Base-by-base conservation (phyloP, 148 eudicot genomes). In the Silene latifolia region DNA sequence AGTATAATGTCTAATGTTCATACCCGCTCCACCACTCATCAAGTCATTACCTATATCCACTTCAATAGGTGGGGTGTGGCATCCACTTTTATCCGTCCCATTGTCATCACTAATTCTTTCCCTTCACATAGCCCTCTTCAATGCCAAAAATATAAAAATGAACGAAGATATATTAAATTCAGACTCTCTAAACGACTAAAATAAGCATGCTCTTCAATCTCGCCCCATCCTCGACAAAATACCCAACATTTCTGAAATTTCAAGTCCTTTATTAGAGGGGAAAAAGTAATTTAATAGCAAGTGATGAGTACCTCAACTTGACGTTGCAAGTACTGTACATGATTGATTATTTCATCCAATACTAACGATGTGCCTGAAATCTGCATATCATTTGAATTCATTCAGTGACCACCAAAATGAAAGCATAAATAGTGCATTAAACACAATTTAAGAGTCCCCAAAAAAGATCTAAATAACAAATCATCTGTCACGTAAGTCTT, bases 301-400 rank as follows among this genome's bases (percentile, higher is more conserved):
- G 57, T 62, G 67, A 61, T 61, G 53, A 25, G 77, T 78, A 92
- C 99, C 97, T 96, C 99, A 53, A 96, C 99, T 89, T 96, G 99
- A 32, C 87, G 93, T 77, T 96, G 99, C 85, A 96, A 80, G 48
- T 88, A 86, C 77, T 92, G 99, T 71, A 96, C 99, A 77, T 96
- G 98, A 79, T 90, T 96, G 70, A 96, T 96, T 69, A 96, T 96
- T 80, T 96, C 98, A 83, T 96, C 99, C 80, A 96, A 84, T 82
- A 96, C 98, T 84, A 89, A 81, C 27, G 98, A 93, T 63, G 98
- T 92, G 72, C 99, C 97, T 51, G 94, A 87, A 80, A 96, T 90
- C 99, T 96, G 92, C 83, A 82, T 59, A 71, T 18, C 62, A 69
- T 46, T 76, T 59, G 62, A 58, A 61, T 15, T 65, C 59, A 18